A percentile compares a stretch with the other conserved stretches of the same genome.
Conservation (phyloP, 805 yeast species). For the Candida awuae region DNA sequence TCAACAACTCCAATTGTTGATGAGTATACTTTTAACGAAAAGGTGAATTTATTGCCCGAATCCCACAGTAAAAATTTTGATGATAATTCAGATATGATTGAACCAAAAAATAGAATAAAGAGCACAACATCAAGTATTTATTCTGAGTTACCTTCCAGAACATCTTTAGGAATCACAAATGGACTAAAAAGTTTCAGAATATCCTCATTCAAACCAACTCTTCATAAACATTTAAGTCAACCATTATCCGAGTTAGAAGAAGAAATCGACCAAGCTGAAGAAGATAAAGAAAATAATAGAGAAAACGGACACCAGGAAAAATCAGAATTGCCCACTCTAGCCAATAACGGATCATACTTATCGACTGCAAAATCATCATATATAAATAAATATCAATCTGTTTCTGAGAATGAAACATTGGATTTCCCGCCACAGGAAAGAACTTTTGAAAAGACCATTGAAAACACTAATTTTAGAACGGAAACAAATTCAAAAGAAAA, state of each 20-base stretch:
- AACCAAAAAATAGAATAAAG: conserved; percentile 3
- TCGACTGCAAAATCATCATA: not conserved
- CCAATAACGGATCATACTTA: too few relatives aligned
- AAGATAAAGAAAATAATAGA: not conserved
- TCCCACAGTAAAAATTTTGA: conserved; percentile 2
- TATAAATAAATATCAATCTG: conserved; percentile 1
- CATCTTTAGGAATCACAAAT: not conserved
- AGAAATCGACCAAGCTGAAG: not conserved
- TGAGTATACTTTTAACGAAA: not conserved
- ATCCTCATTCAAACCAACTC: conserved; percentile 3
- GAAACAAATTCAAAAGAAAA: not conserved
- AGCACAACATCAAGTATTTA: conserved; percentile 10
- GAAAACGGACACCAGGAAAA: not conserved
- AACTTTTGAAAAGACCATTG: not conserved
- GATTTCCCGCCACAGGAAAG: not conserved
- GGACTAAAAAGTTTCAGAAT: conserved; percentile 9
- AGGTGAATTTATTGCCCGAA: conserved; percentile 3
- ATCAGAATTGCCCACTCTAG: too few relatives aligned
- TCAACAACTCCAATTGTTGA: conserved; percentile 2
- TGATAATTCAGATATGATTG: conserved; percentile 13
- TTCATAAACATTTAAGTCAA: conserved; percentile 3
- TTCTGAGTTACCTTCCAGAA: conserved; percentile 4
- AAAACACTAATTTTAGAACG: not conserved
- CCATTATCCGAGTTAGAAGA: not conserved
- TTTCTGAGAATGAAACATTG: conserved; percentile 7